These are phyloP conservation scores for Trichoderma gamsii DNA, from an alignment of 495 filamentous ascomycete species.

Conservation along the genomic window DNA sequence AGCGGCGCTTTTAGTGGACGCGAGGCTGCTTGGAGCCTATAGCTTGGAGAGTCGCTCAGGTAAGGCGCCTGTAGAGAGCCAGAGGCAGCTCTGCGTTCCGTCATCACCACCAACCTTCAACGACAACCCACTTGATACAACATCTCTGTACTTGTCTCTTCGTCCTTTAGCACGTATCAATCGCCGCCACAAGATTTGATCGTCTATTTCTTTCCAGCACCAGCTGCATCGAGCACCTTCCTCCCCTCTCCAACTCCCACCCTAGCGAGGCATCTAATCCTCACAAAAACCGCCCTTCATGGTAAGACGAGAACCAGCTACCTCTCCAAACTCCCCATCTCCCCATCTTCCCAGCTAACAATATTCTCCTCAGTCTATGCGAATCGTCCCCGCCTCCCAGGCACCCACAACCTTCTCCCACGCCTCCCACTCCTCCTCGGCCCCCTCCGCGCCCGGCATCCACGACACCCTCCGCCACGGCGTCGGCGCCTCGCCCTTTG, in stretches of 20 bases:
- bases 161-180: neutral
- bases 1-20: conserved; percentile 22
- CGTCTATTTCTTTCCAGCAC: neutral
- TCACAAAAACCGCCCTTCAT: conserved; percentile 32
- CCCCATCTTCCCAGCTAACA: conserved; percentile 21
- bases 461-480: conserved; percentile 87
- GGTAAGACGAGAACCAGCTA: conserved; percentile 31
- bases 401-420: conserved; percentile 57
- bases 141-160: too few species aligned
- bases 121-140: neutral
- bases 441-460: conserved; percentile 83
- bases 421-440: conserved; percentile 51
- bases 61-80: neutral
- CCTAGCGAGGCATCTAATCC: neutral
- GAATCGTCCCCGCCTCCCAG: conserved; percentile 64
- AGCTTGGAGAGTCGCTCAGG: neutral
- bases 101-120: neutral
- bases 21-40: conserved; percentile 45
- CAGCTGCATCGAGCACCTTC: neutral
- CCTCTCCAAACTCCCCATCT: conserved; percentile 1
- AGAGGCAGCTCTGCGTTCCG: neutral
- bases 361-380: conserved; percentile 62
- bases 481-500: conserved; percentile 51
- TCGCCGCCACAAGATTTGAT: neutral
- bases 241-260: neutral